These are phyloP conservation scores for Kwoniella bestiolae DNA, from an alignment of 768 basidiomycete species.

Conservation along the genomic window DNA sequence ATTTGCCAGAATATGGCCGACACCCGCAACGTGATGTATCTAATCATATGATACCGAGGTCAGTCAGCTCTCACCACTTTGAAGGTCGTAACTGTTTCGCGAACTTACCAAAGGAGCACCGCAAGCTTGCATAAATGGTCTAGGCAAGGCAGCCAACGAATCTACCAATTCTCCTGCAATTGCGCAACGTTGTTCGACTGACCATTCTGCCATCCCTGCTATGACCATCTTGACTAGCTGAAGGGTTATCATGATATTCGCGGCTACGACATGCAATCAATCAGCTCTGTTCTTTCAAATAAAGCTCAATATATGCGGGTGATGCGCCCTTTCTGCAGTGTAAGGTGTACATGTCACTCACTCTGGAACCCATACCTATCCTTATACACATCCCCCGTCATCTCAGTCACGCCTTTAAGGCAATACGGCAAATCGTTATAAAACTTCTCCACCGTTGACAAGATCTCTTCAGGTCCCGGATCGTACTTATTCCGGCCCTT, in stretches of 20 bases:
- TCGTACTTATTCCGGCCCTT: background rate
- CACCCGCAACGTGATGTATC: constrained; percentile 53
- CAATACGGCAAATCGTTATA: constrained; percentile 36
- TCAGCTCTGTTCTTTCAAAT: background rate
- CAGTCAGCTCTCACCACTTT: background rate
- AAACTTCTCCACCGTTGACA: constrained; percentile 28
- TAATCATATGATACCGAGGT: constrained; percentile 4
- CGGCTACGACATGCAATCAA: constrained; percentile 22
- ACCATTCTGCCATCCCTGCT: constrained; percentile 36
- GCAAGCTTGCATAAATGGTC: constrained; percentile 39
- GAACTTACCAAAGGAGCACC: constrained; percentile 40
- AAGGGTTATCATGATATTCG: constrained; percentile 45
- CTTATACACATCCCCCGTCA: constrained; percentile 33
- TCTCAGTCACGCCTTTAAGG: constrained; percentile 30
- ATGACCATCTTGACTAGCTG: constrained; percentile 50
- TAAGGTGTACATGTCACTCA: constrained; percentile 18
- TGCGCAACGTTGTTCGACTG: constrained; percentile 41
- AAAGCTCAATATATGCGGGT: background rate
- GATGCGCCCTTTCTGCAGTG: background rate
- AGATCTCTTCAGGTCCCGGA: constrained; percentile 23
- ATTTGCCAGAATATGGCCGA: constrained; percentile 50
- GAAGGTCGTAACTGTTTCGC: too few species aligned
- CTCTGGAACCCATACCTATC: constrained; percentile 47
- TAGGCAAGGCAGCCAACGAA: constrained; percentile 43
- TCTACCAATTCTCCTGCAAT: constrained; percentile 51